Evolutionary conservation across 2,329 filamentous ascomycete species (phyloP), one percentile per base, ranked within the genome.

Genomic region (Cladorrhinum sp.): DNA sequence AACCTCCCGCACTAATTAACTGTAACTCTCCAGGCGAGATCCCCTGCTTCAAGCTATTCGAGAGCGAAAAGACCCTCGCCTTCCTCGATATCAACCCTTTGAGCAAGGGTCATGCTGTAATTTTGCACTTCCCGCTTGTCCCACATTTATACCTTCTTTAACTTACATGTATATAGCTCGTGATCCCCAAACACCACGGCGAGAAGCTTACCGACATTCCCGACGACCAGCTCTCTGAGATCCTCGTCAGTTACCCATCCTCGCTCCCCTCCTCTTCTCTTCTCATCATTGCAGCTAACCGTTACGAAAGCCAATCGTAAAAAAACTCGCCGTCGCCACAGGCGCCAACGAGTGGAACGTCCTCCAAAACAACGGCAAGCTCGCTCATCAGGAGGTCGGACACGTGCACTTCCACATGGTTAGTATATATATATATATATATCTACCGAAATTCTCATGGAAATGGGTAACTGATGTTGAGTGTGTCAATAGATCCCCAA

Each of bases 321-420:
- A 96, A 84, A 93, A 90, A 76, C 85, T 99, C 52, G 92, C 89
- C 53, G 76, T 80, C 20, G 93, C 92, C 25, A 86, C 85, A 3
- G 91, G 91, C 38, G 87, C 89, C 3, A 79, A 81, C 55, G 84
- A 98, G 75, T 99, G 92, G 81, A 99, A 99, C 72, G 84, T 99
- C 53, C 79, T 99, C 62, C 95, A 99, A 79, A 99, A 99, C 79
- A 99, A 99, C 72, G 95, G 95, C 56, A 81, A 85, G 22, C 85
- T 93, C 70, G 95, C 95, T 18, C 95, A 99, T 76, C 95, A 98
- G 78, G 81, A 89, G 65, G 93, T 99, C 64, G 89, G 92, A 67
- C 95, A 99, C 78, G 93, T 95, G 67, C 93, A 97, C 74, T 93
- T 99, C 76, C 95, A 99, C 73, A 88, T 98, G 86, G 89, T 92